Percentiles rank a stretch among this genome's conserved stretches.
Conservation (phyloP, 2,329 filamentous ascomycete genomes). For the Sclerotinia glacialis region DNA sequence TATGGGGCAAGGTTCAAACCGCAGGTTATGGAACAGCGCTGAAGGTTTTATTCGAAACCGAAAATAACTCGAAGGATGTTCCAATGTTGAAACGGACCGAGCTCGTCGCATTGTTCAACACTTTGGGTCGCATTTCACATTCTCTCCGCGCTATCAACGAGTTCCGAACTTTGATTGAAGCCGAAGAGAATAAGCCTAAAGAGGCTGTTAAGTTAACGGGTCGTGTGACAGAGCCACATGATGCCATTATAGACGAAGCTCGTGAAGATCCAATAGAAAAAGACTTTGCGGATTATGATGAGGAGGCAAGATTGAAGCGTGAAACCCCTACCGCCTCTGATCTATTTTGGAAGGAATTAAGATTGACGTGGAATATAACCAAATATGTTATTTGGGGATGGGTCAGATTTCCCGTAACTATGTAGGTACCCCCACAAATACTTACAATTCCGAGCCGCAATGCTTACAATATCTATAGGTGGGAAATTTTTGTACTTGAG, state of each 20-base stretch:
- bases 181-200: constrained; percentile 36
- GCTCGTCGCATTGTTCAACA: constrained; percentile 92
- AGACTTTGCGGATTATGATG: constrained; percentile 44
- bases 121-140: constrained; percentile 80
- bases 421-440: constrained; percentile 54
- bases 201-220: constrained; percentile 32
- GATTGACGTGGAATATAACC: constrained; percentile 59
- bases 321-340: constrained; percentile 49
- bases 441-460: background rate
- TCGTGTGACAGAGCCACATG: constrained; percentile 44
- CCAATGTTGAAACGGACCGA: constrained; percentile 83
- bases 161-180: constrained; percentile 60
- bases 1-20: constrained; percentile 97
- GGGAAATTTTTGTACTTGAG: constrained; percentile 53
- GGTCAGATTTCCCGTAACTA: constrained; percentile 61
- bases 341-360: constrained; percentile 61
- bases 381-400: constrained; percentile 69
- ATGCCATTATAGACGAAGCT: constrained; percentile 39
- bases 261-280: constrained; percentile 41
- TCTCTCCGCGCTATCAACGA: constrained; percentile 71
- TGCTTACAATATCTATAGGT: constrained; percentile 40
- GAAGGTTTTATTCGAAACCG: constrained; percentile 94
- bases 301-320: constrained; percentile 35
- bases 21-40: constrained; percentile 91
- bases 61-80: constrained; percentile 56